Base-by-base conservation (phyloP, 164 flowering plant genomes). In the Berberis vulgaris region DNA sequence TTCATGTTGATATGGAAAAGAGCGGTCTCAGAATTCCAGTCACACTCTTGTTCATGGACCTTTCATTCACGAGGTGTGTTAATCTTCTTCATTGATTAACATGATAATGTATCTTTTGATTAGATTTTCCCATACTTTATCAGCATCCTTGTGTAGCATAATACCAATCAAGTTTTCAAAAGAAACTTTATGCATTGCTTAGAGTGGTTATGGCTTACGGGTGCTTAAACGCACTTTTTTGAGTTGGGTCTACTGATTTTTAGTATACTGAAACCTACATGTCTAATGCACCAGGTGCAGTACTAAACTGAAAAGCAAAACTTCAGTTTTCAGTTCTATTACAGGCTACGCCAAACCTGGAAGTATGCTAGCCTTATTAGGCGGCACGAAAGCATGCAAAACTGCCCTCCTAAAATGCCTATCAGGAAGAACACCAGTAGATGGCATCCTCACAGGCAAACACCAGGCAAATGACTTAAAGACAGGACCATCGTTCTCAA, bases 341-440 rank as follows among this genome's bases (percentile, higher is more conserved):
- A 67, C 73, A 56, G 73, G 77, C 59, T 74, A 70, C 57, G 73
- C 71, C 7, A 67, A 41, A 57, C 73, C 77, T 8, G 62, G 62
- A 38, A 60, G 43, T 6, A 70, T 74, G 77, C 56, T 74, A 41
- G 77, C 73, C 10, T 38, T 74, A 49, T 45, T 74, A 54, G 73
- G 77, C 7, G 66, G 77, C 57, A 64, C 71, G 56, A 74, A 60
- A 57, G 57, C 62, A 60, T 64, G 66, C 38, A 70, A 52, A 60
- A 65, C 56, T 44, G 64, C 66, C 49, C 73, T 74, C 54, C 73
- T 73, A 61, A 63, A 66, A 60, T 73, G 70, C 71, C 70, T 73
- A 10, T 69, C 71, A 59, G 73, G 68, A 42, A 66, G 68, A 50
- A 38, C 7, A 38, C 77, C 71, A 45, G 38, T 11, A 40, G 54